A percentile compares a stretch with the other conserved stretches of the same genome.
Conservation (phyloP, 192 early-diverging fungal genomes). For the Linnemannia schmuckeri region DNA sequence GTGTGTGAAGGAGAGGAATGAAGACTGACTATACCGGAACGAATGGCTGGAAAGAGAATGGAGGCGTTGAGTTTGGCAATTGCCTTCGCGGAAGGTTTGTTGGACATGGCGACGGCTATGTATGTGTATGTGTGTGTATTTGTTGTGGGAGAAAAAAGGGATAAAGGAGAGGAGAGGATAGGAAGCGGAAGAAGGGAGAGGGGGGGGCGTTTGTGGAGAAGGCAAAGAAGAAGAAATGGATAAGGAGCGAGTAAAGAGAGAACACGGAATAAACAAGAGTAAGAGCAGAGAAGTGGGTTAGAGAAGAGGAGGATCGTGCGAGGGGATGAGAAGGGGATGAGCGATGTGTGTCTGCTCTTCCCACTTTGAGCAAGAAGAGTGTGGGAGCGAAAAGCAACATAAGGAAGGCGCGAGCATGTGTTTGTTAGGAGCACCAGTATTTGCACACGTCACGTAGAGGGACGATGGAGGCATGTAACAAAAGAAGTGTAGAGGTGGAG, state of each 20-base stretch:
- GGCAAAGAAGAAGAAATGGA: background rate
- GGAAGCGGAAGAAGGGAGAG: background rate
- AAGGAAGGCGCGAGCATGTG: background rate
- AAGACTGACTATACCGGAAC: slow-evolving; percentile 30
- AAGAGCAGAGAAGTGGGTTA: background rate
- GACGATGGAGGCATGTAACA: too few relatives aligned
- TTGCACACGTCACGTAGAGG: too few relatives aligned
- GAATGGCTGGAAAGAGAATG: slow-evolving; percentile 49
- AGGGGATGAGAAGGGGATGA: too few relatives aligned
- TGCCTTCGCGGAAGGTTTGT: slow-evolving; percentile 44
- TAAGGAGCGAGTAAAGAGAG: background rate
- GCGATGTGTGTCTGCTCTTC: too few relatives aligned
- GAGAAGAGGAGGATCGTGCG: background rate
- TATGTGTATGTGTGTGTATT: too few relatives aligned
- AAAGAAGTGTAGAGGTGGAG: too few relatives aligned
- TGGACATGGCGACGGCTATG: slow-evolving; percentile 17
- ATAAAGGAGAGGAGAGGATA: background rate
- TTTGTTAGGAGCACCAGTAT: background rate
- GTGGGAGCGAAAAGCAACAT: too few relatives aligned
- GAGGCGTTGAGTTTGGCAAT: slow-evolving; percentile 54
- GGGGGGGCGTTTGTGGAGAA: background rate
- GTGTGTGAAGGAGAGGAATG: background rate
- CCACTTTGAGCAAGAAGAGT: background rate
- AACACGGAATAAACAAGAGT: background rate
- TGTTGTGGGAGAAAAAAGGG: background rate